Conservation (phyloP, 306 rosid species). For the Prunus kanzakura region DNA sequence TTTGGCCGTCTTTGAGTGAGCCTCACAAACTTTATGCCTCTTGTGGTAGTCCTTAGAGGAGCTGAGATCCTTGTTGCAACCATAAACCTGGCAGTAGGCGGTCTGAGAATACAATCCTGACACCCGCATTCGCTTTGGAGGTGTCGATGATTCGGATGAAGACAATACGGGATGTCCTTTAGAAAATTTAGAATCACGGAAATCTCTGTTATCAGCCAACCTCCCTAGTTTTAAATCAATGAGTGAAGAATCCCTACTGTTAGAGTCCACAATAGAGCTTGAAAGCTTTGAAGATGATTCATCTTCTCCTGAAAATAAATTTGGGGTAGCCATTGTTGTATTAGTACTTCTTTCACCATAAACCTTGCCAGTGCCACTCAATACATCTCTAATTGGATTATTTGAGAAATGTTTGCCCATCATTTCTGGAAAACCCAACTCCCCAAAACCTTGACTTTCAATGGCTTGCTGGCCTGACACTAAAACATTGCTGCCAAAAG, state of each 20-base stretch:
- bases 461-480: conserved; percentile 38
- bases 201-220: conserved; percentile 52
- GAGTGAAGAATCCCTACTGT: conserved; percentile 51
- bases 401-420: conserved; percentile 46
- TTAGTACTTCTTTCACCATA: conserved; percentile 29
- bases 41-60: conserved; percentile 80
- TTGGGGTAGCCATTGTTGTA: conserved; percentile 25
- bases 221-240: conserved; percentile 79
- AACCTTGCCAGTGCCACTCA: conserved; percentile 22
- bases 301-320: conserved; percentile 40
- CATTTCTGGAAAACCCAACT: conserved; percentile 52
- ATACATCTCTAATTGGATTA: conserved; percentile 35
- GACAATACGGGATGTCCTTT: conserved; percentile 48
- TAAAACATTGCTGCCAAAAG: conserved; percentile 42
- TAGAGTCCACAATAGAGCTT: conserved; percentile 48
- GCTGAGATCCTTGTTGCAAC: conserved; percentile 81
- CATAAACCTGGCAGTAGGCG: conserved; percentile 81
- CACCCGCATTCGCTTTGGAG: conserved; percentile 53
- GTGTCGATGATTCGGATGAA: conserved; percentile 60
- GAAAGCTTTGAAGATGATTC: conserved; percentile 59
- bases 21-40: conserved; percentile 92
- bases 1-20: conserved; percentile 78
- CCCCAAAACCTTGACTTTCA: conserved; percentile 59
- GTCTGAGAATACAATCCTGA: conserved; percentile 47
- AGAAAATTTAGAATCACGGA: conserved; percentile 30